Evolutionary conservation across 75 land plant species (phyloP), one percentile per base, ranked within the genome.

Genomic region (Azolla pinnata): DNA sequence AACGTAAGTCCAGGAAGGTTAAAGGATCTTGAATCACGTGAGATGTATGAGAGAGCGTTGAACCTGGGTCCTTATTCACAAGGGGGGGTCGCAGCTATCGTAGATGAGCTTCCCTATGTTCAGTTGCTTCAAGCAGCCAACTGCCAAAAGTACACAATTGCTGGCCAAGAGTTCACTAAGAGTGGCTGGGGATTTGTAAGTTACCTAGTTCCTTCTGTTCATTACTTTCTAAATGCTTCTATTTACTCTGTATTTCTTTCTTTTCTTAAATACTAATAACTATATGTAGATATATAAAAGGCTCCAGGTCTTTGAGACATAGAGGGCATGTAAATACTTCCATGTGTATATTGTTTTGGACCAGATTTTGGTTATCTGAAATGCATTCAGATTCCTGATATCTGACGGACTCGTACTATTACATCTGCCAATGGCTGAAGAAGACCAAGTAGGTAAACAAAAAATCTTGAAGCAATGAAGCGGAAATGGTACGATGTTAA

Each of bases 21-120:
- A 1, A 71, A 73, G 20, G 76, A 80, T 34, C 67, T 90, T 4
- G 64, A 65, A 44, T 75, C 76, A 0, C 67, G 57, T 2, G 73
- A 79, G 50, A 78, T 67, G 0, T 86, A 76, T 71, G 80, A 73
- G 2, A 53, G 25, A 33, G 91, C 96, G 17, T 49, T 90, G 56
- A 58, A 60, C 28, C 67, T 63, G 32, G 63, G 69, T 8, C 66
- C 69, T 18, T 47, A 60, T 29, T n/a, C n/a, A n/a, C 9, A 25
- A 48, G 69, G 69, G n/a, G 69, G 62, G 2, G 69, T 67, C 26
- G 69, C 67, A 24, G 69, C 69, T 25, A 67, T 67, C 47, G 64
- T 67, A 25, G 69, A 67, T 57, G 69, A 67, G 38, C 64, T 67
- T 57, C 69, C 69, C 5, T 51, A 60, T 47, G 53, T 47, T 1